Conservation (phyloP, 2,329 filamentous ascomycete genomes). For the Grosmannia penicillata region DNA sequence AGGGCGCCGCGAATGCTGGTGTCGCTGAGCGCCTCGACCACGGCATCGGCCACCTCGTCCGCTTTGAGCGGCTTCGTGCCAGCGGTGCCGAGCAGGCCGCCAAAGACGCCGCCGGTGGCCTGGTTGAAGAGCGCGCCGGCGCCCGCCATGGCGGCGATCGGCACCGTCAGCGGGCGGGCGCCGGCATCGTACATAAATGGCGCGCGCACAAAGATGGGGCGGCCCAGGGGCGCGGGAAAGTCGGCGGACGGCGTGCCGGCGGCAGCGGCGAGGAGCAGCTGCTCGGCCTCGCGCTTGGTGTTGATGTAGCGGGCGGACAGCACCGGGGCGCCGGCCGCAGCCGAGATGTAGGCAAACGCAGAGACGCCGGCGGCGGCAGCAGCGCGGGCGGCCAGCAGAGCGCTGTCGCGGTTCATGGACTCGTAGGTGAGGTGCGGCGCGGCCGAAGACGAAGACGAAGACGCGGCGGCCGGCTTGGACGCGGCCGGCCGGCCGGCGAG, state of each 20-base stretch:
- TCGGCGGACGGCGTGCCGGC: constrained; percentile 22
- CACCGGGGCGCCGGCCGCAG: constrained; percentile 71
- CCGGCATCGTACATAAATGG: constrained; percentile 78
- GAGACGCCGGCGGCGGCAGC: constrained; percentile 47
- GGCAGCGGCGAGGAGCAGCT: constrained; percentile 19
- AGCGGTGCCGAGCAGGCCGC: constrained; percentile 64
- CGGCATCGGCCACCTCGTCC: constrained; percentile 74
- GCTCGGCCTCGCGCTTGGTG: constrained; percentile 86
- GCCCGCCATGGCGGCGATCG: constrained; percentile 65
- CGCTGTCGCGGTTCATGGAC: constrained; percentile 87
- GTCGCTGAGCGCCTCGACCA: constrained; percentile 74
- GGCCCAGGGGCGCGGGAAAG: constrained; percentile 52
- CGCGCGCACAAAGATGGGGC: constrained; percentile 69
- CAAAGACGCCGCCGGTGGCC: constrained; percentile 60
- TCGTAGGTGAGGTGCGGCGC: constrained; percentile 70
- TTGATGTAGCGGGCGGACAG: constrained; percentile 74
- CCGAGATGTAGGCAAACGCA: constrained; percentile 79
- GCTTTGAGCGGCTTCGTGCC: constrained; percentile 78
- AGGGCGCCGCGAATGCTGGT: constrained; percentile 58
- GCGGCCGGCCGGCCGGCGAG: constrained; percentile 54
- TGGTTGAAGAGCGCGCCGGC: constrained; percentile 64
- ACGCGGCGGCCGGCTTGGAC: not conserved
- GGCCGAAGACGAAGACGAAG: not conserved
- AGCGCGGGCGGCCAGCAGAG: constrained; percentile 69
- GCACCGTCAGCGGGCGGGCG: constrained; percentile 67